Conservation (phyloP, 306 rosid genomes). For the Pterocarpus santalinus region DNA sequence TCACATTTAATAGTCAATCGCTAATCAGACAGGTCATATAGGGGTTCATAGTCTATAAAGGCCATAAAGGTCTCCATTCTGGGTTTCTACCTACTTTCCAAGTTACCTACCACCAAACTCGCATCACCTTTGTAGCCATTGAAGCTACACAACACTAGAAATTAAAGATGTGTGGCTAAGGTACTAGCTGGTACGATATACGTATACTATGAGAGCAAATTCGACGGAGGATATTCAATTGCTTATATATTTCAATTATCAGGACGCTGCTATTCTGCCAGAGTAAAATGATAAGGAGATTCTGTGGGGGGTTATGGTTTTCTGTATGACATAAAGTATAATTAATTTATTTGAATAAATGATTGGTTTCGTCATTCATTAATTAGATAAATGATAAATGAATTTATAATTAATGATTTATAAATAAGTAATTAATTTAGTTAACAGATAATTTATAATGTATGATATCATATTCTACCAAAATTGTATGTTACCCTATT, state of each 20-base stretch:
- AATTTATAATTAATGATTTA: too few species aligned
- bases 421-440: too few species aligned
- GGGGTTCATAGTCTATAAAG: not conserved
- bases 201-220: not conserved
- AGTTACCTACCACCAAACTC: constrained; percentile 22
- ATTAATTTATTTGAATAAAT: too few species aligned
- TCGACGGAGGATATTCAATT: constrained; percentile 37
- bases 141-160: constrained; percentile 16
- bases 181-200: not conserved
- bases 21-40: not conserved
- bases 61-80: not conserved
- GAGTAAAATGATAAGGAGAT: too few species aligned
- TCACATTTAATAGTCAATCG: not conserved
- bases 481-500: too few species aligned
- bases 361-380: too few species aligned
- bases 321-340: too few species aligned
- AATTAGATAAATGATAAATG: too few species aligned
- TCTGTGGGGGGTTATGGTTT: not conserved
- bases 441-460: too few species aligned
- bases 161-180: constrained; percentile 25
- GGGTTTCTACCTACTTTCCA: constrained; percentile 11
- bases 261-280: not conserved
- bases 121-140: constrained; percentile 5
- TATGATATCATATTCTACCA: too few species aligned
- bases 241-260: not conserved